Percentiles rank a stretch among this genome's conserved stretches.
Evolutionary conservation across 2,329 filamentous ascomycete species (phyloP).

Genomic region (Penicillium rolfsii): DNA sequence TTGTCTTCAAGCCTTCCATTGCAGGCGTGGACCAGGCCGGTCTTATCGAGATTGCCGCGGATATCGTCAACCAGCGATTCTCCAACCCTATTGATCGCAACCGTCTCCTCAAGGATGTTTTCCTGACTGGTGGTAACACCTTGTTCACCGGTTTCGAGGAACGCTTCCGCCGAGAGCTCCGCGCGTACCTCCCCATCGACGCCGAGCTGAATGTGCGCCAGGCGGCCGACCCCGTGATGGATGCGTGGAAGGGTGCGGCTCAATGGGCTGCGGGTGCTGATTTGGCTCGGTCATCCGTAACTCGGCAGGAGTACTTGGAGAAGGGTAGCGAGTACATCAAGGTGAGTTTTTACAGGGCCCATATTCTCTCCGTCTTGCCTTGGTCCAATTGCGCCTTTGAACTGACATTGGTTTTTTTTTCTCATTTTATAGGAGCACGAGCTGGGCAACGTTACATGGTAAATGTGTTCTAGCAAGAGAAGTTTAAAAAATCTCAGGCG

Average conservation of each 20-base stretch:
- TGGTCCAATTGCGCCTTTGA: neutral
- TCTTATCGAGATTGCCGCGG: slow-evolving; percentile 85
- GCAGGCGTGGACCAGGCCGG: slow-evolving; percentile 92
- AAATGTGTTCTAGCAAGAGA: slow-evolving; percentile 3
- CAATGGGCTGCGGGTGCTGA: slow-evolving; percentile 69
- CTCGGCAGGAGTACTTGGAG: slow-evolving; percentile 81
- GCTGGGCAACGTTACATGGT: slow-evolving; percentile 42
- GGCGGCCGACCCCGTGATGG: slow-evolving; percentile 75
- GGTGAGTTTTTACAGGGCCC: slow-evolving; percentile 47
- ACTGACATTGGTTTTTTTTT: slow-evolving; percentile 16
- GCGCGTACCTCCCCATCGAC: slow-evolving; percentile 70
- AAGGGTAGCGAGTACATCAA: slow-evolving; percentile 95
- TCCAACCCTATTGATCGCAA: slow-evolving; percentile 60
- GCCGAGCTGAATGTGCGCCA: slow-evolving; percentile 69
- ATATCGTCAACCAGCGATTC: slow-evolving; percentile 85
- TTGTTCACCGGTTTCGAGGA: slow-evolving; percentile 87
- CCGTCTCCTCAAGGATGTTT: slow-evolving; percentile 80
- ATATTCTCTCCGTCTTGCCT: neutral
- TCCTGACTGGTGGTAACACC: slow-evolving; percentile 91
- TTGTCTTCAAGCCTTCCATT: slow-evolving; percentile 89
- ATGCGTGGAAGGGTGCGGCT: slow-evolving; percentile 93
- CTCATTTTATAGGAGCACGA: slow-evolving; percentile 39
- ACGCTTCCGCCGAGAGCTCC: slow-evolving; percentile 72
- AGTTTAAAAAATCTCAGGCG: slow-evolving; percentile 24
- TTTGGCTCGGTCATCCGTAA: slow-evolving; percentile 69